phyloP scores from a whole-genome alignment of 2,329 filamentous ascomycete genomes.

The Hymenoscyphus occultus region DNA sequence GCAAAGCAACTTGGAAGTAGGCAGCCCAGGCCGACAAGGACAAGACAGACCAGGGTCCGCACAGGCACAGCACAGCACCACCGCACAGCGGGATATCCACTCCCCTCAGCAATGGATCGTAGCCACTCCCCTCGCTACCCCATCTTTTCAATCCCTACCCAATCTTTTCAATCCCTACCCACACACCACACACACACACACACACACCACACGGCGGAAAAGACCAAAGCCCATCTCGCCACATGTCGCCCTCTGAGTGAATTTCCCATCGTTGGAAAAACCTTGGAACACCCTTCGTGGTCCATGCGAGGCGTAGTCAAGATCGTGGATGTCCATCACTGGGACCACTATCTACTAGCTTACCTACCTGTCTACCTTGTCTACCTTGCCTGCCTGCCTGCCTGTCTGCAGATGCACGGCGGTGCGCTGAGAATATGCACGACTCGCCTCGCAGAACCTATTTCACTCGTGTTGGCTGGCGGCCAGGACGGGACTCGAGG shows the following conservation, averaged over 20 bases:
- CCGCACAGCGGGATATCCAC: not conserved
- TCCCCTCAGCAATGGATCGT: not conserved
- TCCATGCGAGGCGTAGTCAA: not conserved
- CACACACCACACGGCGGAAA: too few relatives aligned
- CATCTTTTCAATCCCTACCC: conserved; percentile 9
- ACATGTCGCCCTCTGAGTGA: conserved; percentile 26
- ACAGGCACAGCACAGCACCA: not conserved
- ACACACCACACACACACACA: too few relatives aligned
- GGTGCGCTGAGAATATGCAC: conserved; percentile 8
- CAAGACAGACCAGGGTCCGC: not conserved
- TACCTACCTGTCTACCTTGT: too few relatives aligned
- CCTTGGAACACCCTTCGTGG: not conserved
- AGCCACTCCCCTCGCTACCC: conserved; percentile 1
- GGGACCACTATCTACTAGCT: not conserved
- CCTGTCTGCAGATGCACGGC: too few relatives aligned
- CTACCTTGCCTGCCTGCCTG: too few relatives aligned
- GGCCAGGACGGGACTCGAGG: not conserved
- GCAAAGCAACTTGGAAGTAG: too few relatives aligned
- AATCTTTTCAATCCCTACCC: conserved; percentile 7
- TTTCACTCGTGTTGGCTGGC: too few relatives aligned
- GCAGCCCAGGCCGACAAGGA: too few relatives aligned
- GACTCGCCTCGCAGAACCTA: conserved; percentile 8
- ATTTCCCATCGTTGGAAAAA: not conserved
- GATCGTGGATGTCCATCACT: not conserved
- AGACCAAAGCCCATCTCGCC: conserved; percentile 15